Conservation (phyloP, 2,329 filamentous ascomycete species). For the Diaporthe citriasiana region DNA sequence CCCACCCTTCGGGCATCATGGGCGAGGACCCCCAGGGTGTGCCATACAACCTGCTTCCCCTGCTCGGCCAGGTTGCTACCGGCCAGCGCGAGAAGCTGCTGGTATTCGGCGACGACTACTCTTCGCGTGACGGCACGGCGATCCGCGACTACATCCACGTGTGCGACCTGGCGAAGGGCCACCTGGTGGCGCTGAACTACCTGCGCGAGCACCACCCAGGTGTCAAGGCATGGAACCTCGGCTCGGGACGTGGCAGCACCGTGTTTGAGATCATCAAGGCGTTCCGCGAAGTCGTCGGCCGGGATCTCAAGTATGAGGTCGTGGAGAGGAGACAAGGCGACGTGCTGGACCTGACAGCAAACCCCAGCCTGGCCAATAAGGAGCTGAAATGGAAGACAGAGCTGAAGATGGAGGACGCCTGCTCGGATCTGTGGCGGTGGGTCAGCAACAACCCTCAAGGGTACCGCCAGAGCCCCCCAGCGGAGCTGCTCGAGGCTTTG, state of each 20-base stretch:
- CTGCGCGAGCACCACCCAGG: constrained; percentile 87
- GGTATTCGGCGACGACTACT: constrained; percentile 96
- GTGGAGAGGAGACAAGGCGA: constrained; percentile 87
- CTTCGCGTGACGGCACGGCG: constrained; percentile 89
- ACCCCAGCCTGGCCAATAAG: constrained; percentile 86
- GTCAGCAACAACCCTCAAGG: constrained; percentile 96
- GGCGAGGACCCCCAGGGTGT: constrained; percentile 97
- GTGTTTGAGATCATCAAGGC: constrained; percentile 98
- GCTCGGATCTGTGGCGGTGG: constrained; percentile 96
- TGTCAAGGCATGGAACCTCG: constrained; percentile 96
- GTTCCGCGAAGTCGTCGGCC: constrained; percentile 89
- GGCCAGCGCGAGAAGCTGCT: constrained; percentile 94
- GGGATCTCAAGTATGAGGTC: constrained; percentile 88
- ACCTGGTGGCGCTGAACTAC: constrained; percentile 91
- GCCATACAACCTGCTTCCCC: constrained; percentile 93
- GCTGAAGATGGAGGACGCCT: constrained; percentile 91
- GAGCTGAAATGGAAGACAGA: constrained; percentile 95
- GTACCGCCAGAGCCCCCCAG: constrained; percentile 91
- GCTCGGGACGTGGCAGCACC: constrained; percentile 93
- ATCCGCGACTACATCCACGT: constrained; percentile 99
- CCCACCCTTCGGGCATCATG: constrained; percentile 96
- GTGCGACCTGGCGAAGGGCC: constrained; percentile 87
- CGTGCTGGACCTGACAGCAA: constrained; percentile 94
- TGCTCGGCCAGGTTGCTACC: constrained; percentile 95
- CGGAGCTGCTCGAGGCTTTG: constrained; percentile 78